A percentile compares a stretch with the other conserved stretches of the same genome.
Conservation (phyloP, 805 yeast species). For the Nakazawaea ernobii region DNA sequence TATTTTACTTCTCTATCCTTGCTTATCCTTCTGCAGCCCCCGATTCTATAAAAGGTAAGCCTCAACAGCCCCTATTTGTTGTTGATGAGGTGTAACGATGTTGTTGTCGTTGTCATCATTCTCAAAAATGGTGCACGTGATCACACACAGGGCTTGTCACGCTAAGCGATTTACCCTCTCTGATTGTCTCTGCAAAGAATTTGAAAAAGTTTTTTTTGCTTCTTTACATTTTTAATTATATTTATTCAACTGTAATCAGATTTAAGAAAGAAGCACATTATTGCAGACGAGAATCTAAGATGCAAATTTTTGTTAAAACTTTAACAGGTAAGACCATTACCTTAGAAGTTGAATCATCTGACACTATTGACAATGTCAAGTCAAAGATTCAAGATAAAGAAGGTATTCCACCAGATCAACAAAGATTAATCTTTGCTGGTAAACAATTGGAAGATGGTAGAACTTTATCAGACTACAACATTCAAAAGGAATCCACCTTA, state of each 20-base stretch:
- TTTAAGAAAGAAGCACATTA: conserved; percentile 30
- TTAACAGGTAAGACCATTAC: conserved; percentile 92
- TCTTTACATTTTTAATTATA: background rate
- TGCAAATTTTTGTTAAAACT: conserved; percentile 78
- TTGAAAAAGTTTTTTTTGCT: conserved; percentile 1
- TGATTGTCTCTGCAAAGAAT: background rate
- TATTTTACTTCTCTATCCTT: too few species aligned
- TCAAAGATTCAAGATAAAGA: conserved; percentile 98
- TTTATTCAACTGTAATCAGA: background rate
- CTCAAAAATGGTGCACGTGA: too few species aligned
- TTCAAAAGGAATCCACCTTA: conserved; percentile 98
- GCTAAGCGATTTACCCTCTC: too few species aligned
- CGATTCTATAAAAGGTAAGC: background rate
- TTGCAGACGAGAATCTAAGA: conserved; percentile 32
- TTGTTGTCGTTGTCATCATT: too few species aligned
- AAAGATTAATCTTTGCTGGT: conserved; percentile 99
- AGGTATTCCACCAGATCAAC: conserved; percentile 99
- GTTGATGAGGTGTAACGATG: too few species aligned
- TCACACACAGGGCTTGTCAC: too few species aligned
- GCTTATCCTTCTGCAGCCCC: too few species aligned
- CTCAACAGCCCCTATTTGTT: background rate
- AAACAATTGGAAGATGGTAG: conserved; percentile 99
- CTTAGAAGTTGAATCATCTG: conserved; percentile 98
- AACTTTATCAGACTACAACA: conserved; percentile 98
- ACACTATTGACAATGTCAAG: conserved; percentile 98